Evolutionary conservation across 148 eudicot genomes (phyloP).

Genomic region (Fallopia convolvulus): DNA sequence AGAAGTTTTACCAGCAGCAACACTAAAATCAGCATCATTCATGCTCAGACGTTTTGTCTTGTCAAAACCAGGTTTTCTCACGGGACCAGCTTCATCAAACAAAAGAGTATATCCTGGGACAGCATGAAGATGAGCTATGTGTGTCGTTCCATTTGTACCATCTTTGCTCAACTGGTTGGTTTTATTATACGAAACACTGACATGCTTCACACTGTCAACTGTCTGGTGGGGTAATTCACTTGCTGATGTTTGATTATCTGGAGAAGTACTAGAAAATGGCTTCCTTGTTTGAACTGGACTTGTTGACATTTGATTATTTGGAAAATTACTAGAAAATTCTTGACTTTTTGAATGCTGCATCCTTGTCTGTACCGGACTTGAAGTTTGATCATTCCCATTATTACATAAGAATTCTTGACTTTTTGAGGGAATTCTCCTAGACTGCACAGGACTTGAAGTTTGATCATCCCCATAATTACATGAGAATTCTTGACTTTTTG

Average conservation of each 20-base stretch:
- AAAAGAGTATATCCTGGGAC: constrained; percentile 57
- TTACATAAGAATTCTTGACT: constrained; percentile 2
- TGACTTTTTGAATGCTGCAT: constrained; percentile 4
- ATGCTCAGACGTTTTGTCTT: constrained; percentile 16
- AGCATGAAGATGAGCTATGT: constrained; percentile 43
- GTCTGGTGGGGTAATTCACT: constrained; percentile 30
- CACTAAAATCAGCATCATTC: constrained; percentile 18
- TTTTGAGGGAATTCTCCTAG: neutral
- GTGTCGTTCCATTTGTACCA: constrained; percentile 41
- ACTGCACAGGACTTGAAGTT: neutral
- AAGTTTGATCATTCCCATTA: neutral
- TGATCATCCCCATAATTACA: neutral
- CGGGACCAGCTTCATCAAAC: constrained; percentile 39
- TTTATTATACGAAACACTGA: constrained; percentile 41
- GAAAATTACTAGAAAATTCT: neutral
- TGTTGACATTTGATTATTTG: constrained; percentile 6
- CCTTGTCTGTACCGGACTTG: neutral
- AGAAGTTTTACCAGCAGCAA: constrained; percentile 12
- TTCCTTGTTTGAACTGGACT: neutral
- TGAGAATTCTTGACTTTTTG: constrained; percentile 5
- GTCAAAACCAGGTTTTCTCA: constrained; percentile 29
- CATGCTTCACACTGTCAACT: constrained; percentile 35
- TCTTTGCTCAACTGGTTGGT: constrained; percentile 31
- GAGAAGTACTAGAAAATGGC: constrained; percentile 10
- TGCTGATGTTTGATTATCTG: constrained; percentile 22